Evolutionary conservation across 805 yeast species (phyloP), one percentile per base, ranked within the genome.

Genomic region (Ogataea methylovora): DNA sequence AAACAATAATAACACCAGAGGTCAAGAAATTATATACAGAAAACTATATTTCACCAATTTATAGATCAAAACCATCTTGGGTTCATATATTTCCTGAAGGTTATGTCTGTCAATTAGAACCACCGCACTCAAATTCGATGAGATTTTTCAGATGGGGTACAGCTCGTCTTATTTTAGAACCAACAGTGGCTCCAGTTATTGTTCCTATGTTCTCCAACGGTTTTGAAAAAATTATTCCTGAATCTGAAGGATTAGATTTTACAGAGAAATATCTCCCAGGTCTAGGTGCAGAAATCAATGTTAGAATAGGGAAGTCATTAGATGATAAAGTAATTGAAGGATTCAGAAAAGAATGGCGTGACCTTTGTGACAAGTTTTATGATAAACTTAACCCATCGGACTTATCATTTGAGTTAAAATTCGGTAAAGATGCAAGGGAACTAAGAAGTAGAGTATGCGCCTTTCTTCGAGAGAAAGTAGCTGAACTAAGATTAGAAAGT

Each of bases 101-200:
- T 0, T 85, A 80, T 54, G 97, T 90, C 4, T 71, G 90, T 34
- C 98, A 92, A 55, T 55, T 84, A 32, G 70, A 78, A 40, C 78
- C 80, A 24, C 96, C 96, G 0, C 77, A 75, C 52, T 67, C 71
- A 32, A 83, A 85, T 44, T 86, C 97, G 4, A 84, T 92, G 92
- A 67, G 96, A 42, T 90, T 84, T 58, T 90, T 92, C 67, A 81
- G 84, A 52, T 90, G 97, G 97, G 98, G 98, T 0, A 78, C 87
- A 1, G 74, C 95, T 2, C 68, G 98, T 44, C 53, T 88, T 45
- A 68, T 92, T 5, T 59, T 92, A 36, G 98, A 90, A 55, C 67
- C 94, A 8, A 78, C 90, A 0, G 71, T 73, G 39, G 76, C 90
- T 0, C 97, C 98, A 0, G 75, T 88, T 1, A 73, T 90, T 12